Evolutionary conservation across 2,329 filamentous ascomycete genomes (phyloP).

Genomic region (Eutypella sp.): DNA sequence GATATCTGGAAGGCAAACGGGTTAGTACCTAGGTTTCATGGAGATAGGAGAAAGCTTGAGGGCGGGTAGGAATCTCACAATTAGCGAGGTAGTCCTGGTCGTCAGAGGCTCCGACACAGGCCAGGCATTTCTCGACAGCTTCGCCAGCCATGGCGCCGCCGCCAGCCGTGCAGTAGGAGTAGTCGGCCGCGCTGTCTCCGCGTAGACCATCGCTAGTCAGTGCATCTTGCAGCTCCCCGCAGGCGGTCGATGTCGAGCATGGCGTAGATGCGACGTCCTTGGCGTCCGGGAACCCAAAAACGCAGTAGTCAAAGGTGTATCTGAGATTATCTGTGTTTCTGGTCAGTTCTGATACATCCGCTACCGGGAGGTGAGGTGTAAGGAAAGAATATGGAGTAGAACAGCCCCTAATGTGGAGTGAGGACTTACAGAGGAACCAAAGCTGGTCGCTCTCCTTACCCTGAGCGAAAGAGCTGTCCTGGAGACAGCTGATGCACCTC

Average conservation of each 20-base stretch:
- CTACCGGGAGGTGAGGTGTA: too few relatives aligned
- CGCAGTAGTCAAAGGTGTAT: constrained; percentile 47
- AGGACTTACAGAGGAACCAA: constrained; percentile 50
- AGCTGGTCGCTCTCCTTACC: constrained; percentile 47
- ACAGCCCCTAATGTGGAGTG: neutral
- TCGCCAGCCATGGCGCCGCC: constrained; percentile 29
- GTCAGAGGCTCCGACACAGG: constrained; percentile 40
- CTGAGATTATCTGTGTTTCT: constrained; percentile 44
- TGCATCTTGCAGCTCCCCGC: constrained; percentile 37
- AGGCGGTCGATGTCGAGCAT: constrained; percentile 47
- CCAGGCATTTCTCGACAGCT: constrained; percentile 35
- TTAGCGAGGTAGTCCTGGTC: constrained; percentile 43
- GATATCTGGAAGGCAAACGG: constrained; percentile 36
- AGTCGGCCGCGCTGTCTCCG: constrained; percentile 31
- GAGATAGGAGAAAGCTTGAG: neutral
- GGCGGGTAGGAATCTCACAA: constrained; percentile 35
- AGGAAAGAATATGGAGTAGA: too few relatives aligned
- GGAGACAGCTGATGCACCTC: constrained; percentile 47
- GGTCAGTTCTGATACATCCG: constrained; percentile 9
- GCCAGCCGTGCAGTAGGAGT: constrained; percentile 42
- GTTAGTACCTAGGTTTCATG: constrained; percentile 4
- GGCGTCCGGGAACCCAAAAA: constrained; percentile 48
- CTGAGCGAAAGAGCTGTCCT: constrained; percentile 44
- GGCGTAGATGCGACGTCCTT: constrained; percentile 39
- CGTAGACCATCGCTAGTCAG: constrained; percentile 36